Conservation (phyloP, 805 yeast species). For the Candida ficus region DNA sequence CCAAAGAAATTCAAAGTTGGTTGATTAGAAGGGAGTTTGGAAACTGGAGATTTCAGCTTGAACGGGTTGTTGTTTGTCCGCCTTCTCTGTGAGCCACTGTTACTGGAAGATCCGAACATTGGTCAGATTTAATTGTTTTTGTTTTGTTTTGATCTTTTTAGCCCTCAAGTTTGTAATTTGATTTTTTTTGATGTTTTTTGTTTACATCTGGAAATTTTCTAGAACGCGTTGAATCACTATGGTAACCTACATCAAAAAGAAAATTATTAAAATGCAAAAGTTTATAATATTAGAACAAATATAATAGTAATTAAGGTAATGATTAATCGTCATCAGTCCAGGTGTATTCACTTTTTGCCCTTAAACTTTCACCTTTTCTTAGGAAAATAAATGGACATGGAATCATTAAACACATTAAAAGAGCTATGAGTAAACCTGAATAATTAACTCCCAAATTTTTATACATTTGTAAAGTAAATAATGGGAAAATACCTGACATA, state of each 20-base stretch:
- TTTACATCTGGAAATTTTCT: background rate
- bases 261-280: no score
- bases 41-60: conserved; percentile 4
- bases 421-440: conserved; percentile 51
- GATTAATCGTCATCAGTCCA: conserved; percentile 25
- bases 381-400: conserved; percentile 53
- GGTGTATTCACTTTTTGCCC: conserved; percentile 43
- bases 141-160: no score
- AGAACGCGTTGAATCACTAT: no score
- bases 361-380: conserved; percentile 38
- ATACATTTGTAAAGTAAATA: conserved; percentile 55
- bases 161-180: no score
- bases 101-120: background rate
- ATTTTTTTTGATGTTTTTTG: background rate
- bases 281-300: no score
- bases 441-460: conserved; percentile 49
- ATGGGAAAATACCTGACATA: conserved; percentile 53
- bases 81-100: background rate
- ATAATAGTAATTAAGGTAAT: no score
- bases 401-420: conserved; percentile 43
- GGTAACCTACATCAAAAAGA: no score
- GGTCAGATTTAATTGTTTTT: background rate
- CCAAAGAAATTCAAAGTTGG: conserved; percentile 8
- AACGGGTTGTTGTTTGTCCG: conserved; percentile 1
- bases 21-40: conserved; percentile 5